phyloP scores from a whole-genome alignment of 345 rosid species.

The Sonneratia alba region DNA sequence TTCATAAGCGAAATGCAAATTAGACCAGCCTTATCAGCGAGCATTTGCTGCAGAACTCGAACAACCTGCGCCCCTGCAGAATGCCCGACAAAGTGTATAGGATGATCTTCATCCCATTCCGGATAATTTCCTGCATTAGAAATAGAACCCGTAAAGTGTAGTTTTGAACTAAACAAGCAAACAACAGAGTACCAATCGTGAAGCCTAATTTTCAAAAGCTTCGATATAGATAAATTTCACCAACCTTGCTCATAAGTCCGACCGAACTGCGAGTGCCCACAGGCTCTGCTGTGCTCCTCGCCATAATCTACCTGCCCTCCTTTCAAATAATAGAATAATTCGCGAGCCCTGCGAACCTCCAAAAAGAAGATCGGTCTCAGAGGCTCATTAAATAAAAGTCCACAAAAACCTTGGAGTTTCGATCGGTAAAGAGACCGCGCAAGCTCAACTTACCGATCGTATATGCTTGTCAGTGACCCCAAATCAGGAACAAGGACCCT shows the following conservation, averaged over 20 bases:
- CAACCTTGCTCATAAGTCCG: constrained; percentile 69
- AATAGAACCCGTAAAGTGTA: constrained; percentile 1
- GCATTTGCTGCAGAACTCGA: constrained; percentile 98
- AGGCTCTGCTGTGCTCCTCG: constrained; percentile 84
- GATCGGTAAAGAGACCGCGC: not conserved
- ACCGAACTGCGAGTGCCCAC: constrained; percentile 88
- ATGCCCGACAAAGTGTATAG: constrained; percentile 94
- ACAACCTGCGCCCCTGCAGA: constrained; percentile 99
- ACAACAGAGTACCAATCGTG: not conserved
- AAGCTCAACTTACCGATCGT: constrained; percentile 52
- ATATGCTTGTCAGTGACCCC: constrained; percentile 86
- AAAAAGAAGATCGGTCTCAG: not conserved
- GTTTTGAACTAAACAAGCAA: constrained; percentile 6
- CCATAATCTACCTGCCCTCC: constrained; percentile 93
- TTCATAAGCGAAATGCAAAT: constrained; percentile 2
- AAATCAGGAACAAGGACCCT: constrained; percentile 95
- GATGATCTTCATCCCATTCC: constrained; percentile 95
- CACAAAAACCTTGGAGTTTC: not conserved
- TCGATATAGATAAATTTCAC: not conserved
- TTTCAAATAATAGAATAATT: constrained; percentile 85
- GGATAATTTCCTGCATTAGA: constrained; percentile 60
- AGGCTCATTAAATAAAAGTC: not conserved
- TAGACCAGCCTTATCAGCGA: constrained; percentile 67
- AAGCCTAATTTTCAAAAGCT: not conserved
- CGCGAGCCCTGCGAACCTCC: constrained; percentile 69